A percentile compares a stretch with the other conserved stretches of the same genome.
These are phyloP conservation scores for Bombardia bombarda DNA, from an alignment of 495 filamentous ascomycete genomes.

Conservation along the genomic window DNA sequence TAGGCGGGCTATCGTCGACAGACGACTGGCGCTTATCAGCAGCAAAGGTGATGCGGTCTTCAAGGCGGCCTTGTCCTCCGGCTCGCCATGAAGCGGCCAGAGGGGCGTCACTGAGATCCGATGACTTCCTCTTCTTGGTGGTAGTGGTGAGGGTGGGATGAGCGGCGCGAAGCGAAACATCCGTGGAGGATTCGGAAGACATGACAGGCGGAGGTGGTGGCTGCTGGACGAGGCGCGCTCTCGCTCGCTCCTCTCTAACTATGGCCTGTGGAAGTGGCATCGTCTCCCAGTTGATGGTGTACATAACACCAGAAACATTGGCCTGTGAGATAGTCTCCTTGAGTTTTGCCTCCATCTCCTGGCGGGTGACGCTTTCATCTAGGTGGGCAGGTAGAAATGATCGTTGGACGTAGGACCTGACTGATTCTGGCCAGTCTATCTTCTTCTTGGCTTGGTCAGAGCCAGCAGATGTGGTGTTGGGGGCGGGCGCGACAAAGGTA, in stretches of 20 bases:
- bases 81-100: slow-evolving; percentile 63
- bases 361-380: slow-evolving; percentile 51
- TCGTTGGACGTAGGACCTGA: slow-evolving; percentile 77
- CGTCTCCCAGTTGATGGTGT: slow-evolving; percentile 69
- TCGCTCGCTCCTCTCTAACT: slow-evolving; percentile 63
- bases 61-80: slow-evolving; percentile 58
- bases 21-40: slow-evolving; percentile 47
- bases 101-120: slow-evolving; percentile 46
- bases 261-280: slow-evolving; percentile 83
- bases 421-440: slow-evolving; percentile 65
- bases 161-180: not conserved
- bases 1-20: slow-evolving; percentile 33
- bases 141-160: not conserved
- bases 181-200: too few species aligned
- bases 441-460: slow-evolving; percentile 38
- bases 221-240: slow-evolving; percentile 20
- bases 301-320: slow-evolving; percentile 59
- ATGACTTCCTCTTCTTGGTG: slow-evolving; percentile 79
- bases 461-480: slow-evolving; percentile 2
- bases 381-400: slow-evolving; percentile 68
- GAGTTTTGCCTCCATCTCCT: slow-evolving; percentile 75
- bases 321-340: slow-evolving; percentile 78
- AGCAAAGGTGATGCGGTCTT: slow-evolving; percentile 67
- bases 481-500: not conserved
- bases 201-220: too few species aligned